Conservation (phyloP, 2,329 filamentous ascomycete genomes). For the Aspergillus fructus region DNA sequence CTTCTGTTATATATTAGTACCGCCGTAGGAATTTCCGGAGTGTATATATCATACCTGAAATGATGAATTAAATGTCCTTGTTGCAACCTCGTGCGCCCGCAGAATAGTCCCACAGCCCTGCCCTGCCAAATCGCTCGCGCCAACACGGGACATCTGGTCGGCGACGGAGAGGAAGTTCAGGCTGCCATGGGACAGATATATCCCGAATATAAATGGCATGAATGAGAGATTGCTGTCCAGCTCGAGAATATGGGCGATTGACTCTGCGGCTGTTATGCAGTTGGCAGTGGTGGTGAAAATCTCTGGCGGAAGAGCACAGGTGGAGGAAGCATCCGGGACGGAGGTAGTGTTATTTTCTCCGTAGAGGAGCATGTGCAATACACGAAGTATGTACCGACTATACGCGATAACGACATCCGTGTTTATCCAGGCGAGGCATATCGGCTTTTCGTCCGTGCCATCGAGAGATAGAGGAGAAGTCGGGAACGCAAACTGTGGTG, state of each 20-base stretch:
- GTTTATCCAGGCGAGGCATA: too few relatives aligned
- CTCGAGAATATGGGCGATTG: conserved; percentile 47
- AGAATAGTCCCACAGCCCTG: conserved; percentile 53
- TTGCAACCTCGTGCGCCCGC: conserved; percentile 52
- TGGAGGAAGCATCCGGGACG: conserved; percentile 52
- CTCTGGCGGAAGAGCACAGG: conserved; percentile 32
- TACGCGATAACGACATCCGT: conserved; percentile 45
- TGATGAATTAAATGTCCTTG: conserved; percentile 51
- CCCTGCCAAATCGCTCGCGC: conserved; percentile 48
- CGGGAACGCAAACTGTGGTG: neutral
- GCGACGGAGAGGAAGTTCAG: conserved; percentile 52
- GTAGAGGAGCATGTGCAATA: conserved; percentile 50
- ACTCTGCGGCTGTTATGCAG: conserved; percentile 49
- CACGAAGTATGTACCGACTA: conserved; percentile 50
- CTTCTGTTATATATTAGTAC: too few relatives aligned
- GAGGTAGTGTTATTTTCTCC: conserved; percentile 53
- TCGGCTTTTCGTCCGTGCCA: neutral
- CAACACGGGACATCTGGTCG: conserved; percentile 48
- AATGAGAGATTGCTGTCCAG: conserved; percentile 53
- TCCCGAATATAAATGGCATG: conserved; percentile 55
- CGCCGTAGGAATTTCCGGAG: too few relatives aligned
- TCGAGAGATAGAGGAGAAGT: neutral
- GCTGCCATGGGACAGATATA: conserved; percentile 53
- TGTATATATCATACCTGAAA: conserved; percentile 42
- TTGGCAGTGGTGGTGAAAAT: conserved; percentile 46